A percentile compares a stretch with the other conserved stretches of the same genome.
Evolutionary conservation across 1,284 basidiomycete genomes (phyloP).

Genomic region (Apiotrichum brassicae): DNA sequence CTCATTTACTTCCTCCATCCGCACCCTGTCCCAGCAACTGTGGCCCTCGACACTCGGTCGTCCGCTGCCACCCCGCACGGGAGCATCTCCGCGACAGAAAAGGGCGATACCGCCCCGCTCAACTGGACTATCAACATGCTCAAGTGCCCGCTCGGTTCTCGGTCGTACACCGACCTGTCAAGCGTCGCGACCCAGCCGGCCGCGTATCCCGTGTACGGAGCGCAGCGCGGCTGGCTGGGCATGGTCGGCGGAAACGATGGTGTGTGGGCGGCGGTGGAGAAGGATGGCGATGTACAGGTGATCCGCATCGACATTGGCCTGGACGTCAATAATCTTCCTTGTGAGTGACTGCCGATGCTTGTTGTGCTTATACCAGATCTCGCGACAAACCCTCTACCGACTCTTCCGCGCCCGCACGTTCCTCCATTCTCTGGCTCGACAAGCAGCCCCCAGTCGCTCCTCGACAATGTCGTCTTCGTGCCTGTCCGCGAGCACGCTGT

Average conservation of each 20-base stretch:
- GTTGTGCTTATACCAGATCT: conserved; percentile 13
- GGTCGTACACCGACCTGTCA: conserved; percentile 13
- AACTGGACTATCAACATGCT: conserved; percentile 27
- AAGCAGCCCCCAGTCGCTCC: conserved; percentile 1
- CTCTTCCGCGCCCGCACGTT: conserved; percentile 16
- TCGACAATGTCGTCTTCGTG: conserved; percentile 13
- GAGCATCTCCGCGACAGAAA: conserved; percentile 4
- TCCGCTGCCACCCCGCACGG: conserved; percentile 6
- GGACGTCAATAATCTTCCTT: conserved; percentile 21
- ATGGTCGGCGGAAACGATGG: conserved; percentile 26
- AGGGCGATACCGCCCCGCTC: conserved; percentile 8
- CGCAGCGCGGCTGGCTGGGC: conserved; percentile 33
- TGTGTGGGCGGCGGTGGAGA: conserved; percentile 34
- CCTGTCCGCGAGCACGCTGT: conserved; percentile 6
- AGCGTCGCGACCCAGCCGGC: conserved; percentile 1
- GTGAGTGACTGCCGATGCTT: conserved; percentile 16
- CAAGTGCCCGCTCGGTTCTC: conserved; percentile 16
- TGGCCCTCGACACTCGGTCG: conserved; percentile 14
- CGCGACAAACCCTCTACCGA: conserved; percentile 28
- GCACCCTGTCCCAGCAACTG: conserved; percentile 11
- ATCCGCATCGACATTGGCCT: conserved; percentile 31
- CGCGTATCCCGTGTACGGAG: conserved; percentile 4
- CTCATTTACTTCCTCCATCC: conserved; percentile 28
- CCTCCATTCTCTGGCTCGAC: conserved; percentile 1
- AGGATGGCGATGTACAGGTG: conserved; percentile 21